phyloP scores from a whole-genome alignment of 768 basidiomycete genomes.

The Pleurotus salmoneostramineus region DNA sequence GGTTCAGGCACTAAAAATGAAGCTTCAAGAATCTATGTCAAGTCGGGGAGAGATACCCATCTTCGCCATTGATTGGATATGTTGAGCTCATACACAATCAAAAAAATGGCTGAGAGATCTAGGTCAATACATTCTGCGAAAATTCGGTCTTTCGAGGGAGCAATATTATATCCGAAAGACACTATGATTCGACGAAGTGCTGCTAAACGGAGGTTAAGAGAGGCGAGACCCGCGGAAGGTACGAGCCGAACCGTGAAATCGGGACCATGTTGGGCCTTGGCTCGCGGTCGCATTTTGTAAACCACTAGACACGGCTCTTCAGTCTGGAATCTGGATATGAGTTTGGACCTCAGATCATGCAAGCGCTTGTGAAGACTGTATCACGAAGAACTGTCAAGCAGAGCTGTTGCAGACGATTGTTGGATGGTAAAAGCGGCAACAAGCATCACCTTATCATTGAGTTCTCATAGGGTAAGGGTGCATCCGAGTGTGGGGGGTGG shows the following conservation, averaged over 20 bases:
- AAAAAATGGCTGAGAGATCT: not conserved
- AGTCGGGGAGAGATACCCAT: not conserved
- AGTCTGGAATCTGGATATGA: too few relatives aligned
- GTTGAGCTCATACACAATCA: not conserved
- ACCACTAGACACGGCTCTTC: too few relatives aligned
- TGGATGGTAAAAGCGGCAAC: too few relatives aligned
- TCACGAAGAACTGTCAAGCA: too few relatives aligned
- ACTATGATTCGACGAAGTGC: not conserved
- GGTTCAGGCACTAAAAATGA: not conserved
- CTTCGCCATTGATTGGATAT: not conserved
- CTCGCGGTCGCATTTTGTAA: too few relatives aligned
- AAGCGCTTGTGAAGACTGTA: too few relatives aligned
- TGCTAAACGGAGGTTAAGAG: not conserved
- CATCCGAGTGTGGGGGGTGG: too few relatives aligned
- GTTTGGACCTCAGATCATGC: too few relatives aligned
- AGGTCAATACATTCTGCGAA: not conserved
- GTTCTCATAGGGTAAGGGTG: too few relatives aligned
- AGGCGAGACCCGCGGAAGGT: not conserved
- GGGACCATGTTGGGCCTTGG: too few relatives aligned
- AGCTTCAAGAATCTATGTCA: not conserved
- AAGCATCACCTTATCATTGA: too few relatives aligned
- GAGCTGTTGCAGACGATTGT: too few relatives aligned
- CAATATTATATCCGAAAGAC: not conserved
- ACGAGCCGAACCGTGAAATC: not conserved
- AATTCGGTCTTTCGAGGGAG: not conserved